phyloP scores from a whole-genome alignment of 202 grass and related monocot genomes.

The Digitaria exilis region DNA sequence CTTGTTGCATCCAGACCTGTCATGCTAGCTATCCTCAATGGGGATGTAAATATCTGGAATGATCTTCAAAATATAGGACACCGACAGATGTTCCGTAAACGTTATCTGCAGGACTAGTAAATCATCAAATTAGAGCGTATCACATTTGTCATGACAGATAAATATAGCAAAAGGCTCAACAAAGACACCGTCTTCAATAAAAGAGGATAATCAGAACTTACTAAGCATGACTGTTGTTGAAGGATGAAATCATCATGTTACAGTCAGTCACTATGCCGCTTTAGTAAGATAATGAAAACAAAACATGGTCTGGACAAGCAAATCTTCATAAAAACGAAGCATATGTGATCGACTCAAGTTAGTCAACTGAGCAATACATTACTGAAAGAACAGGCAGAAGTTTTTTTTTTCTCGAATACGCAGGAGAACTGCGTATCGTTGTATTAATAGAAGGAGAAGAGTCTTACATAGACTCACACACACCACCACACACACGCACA shows the following conservation, averaged over 20 bases:
- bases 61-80: slow-evolving; percentile 8
- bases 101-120: not conserved
- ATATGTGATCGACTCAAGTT: not conserved
- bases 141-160: slow-evolving; percentile 6
- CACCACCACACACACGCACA: too few relatives aligned
- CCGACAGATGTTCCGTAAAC: not conserved
- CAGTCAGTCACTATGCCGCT: not conserved
- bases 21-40: not conserved
- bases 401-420: too few relatives aligned
- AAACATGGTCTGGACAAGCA: not conserved
- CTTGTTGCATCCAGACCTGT: not conserved
- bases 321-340: not conserved
- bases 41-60: not conserved
- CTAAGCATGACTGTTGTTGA: not conserved
- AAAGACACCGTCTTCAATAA: not conserved
- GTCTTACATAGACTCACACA: too few relatives aligned
- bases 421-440: too few relatives aligned
- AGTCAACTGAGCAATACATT: not conserved
- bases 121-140: not conserved
- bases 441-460: too few relatives aligned
- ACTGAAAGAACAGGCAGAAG: slow-evolving; percentile 9
- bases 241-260: not conserved
- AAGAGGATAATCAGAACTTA: not conserved
- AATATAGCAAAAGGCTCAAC: not conserved
- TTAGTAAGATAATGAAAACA: not conserved